Conservation (phyloP, 306 rosid genomes). For the Prosopis cineraria region DNA sequence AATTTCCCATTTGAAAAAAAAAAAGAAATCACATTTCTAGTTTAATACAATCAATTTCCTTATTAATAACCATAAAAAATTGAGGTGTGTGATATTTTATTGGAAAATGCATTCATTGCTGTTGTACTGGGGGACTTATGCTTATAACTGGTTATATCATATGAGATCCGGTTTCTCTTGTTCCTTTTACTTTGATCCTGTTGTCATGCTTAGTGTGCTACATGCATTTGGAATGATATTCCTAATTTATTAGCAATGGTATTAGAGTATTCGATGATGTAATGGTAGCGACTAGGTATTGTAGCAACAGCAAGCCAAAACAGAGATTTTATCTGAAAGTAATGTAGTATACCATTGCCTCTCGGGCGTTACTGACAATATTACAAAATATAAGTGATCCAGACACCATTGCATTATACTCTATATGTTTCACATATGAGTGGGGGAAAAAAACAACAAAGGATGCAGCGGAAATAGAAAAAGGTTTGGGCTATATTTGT, state of each 20-base stretch:
- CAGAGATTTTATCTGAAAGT: conserved; percentile 90
- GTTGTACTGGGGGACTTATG: neutral
- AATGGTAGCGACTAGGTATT: too few species aligned
- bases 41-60: too few species aligned
- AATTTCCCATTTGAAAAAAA: too few species aligned
- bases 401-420: too few species aligned
- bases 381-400: conserved; percentile 46
- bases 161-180: neutral
- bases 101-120: neutral
- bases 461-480: too few species aligned
- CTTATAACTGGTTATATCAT: neutral
- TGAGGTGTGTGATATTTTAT: neutral
- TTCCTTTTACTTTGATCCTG: conserved; percentile 1
- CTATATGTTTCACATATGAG: too few species aligned
- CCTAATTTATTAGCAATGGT: neutral
- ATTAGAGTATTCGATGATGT: conserved; percentile 11
- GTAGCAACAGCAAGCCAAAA: conserved; percentile 95
- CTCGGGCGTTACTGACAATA: conserved; percentile 73
- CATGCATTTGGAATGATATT: neutral
- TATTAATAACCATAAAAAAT: too few species aligned
- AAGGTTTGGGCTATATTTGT: too few species aligned
- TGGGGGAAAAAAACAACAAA: too few species aligned
- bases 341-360: conserved; percentile 92
- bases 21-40: too few species aligned
- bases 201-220: neutral